Conservation (phyloP, 352 stramenopile species). For the Poterioochromonas sp. region DNA sequence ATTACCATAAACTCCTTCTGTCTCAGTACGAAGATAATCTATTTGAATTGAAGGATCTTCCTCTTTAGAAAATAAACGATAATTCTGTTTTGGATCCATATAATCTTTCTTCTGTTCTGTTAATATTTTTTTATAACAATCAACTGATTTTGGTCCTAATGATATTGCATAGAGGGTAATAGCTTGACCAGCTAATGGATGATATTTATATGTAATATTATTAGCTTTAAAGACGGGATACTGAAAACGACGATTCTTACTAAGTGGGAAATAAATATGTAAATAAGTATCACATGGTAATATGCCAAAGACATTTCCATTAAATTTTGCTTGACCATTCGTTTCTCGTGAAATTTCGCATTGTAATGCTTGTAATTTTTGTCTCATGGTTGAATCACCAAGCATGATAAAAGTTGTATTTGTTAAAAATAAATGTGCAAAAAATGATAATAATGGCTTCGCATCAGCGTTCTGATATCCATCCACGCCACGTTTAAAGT, state of each 20-base stretch:
- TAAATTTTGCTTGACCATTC: not conserved
- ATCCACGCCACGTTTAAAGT: not conserved
- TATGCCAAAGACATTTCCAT: slow-evolving; percentile 15
- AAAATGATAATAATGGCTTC: slow-evolving; percentile 3
- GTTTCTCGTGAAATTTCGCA: not conserved
- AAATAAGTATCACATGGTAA: slow-evolving; percentile 5
- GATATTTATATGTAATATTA: too few relatives aligned
- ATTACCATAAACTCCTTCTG: too few relatives aligned
- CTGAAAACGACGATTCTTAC: too few relatives aligned
- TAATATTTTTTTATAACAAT: not conserved
- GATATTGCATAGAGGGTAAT: not conserved
- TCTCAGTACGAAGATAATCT: too few relatives aligned
- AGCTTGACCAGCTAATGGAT: too few relatives aligned
- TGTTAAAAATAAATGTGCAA: not conserved
- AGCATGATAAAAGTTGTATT: slow-evolving; percentile 7
- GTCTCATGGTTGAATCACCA: slow-evolving; percentile 17
- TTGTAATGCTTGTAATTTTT: slow-evolving; percentile 20
- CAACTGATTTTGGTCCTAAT: not conserved
- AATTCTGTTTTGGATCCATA: too few relatives aligned
- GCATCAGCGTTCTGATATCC: slow-evolving; percentile 10
- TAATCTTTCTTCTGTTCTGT: too few relatives aligned
- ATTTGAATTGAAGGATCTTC: not conserved
- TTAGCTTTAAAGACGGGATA: too few relatives aligned
- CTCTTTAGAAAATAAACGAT: not conserved
- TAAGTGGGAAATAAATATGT: not conserved